These are phyloP conservation scores for Mycena capillaripes DNA, from an alignment of 768 basidiomycete species.

Conservation along the genomic window DNA sequence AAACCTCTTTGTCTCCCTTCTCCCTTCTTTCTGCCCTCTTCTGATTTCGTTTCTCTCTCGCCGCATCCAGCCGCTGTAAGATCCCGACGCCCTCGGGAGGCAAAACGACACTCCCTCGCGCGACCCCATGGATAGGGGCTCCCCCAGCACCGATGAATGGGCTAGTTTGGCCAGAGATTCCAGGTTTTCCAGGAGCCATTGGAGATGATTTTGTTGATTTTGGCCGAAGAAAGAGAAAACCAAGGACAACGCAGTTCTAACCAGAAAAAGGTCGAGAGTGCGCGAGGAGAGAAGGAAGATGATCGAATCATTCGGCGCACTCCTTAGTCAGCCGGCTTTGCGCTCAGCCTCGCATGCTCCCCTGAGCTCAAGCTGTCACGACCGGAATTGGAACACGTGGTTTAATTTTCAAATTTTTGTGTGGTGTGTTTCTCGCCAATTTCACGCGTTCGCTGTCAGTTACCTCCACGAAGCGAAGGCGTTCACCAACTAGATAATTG, in stretches of 20 bases:
- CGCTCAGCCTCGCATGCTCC: no score
- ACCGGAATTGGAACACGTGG: no score
- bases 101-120: background rate
- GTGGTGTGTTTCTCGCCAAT: no score
- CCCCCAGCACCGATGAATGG: background rate
- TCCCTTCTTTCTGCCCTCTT: slow-evolving; percentile 5
- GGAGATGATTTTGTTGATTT: background rate
- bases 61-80: background rate
- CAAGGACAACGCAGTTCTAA: slow-evolving; percentile 9
- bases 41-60: slow-evolving; percentile 3
- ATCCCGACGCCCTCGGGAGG: background rate
- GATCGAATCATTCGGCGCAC: no score
- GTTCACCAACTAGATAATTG: no score
- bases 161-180: background rate
- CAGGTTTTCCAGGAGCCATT: background rate
- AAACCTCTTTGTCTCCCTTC: background rate
- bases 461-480: no score
- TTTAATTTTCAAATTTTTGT: no score
- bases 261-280: no score
- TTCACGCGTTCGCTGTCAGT: no score
- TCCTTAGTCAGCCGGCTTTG: no score
- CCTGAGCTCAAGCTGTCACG: no score
- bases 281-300: no score
- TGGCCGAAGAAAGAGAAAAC: background rate
- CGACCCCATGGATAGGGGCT: slow-evolving; percentile 19